Base-by-base conservation (phyloP, 2,329 filamentous ascomycete species). In the Drechslera avenae region DNA sequence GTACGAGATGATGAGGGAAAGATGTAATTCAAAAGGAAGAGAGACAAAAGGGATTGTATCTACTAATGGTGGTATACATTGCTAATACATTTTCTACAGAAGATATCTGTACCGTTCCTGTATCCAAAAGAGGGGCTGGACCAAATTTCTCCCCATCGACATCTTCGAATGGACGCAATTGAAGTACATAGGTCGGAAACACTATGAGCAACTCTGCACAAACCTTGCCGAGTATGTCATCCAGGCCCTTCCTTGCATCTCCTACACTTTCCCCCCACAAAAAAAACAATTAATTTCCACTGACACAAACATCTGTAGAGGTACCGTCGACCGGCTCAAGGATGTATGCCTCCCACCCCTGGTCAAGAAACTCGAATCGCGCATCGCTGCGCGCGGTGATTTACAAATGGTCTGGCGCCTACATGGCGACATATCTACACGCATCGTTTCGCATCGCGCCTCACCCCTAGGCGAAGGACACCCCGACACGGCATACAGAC, bases 191-290 rank as follows among this genome's bases (percentile, higher is more conserved):
- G 86, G 85, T 26, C 79, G 82, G 61, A 78, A 76, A 16, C 75
- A 88, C 63, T 86, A 90, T 70, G 74, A 76, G 44, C 74, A 82
- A 57, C 83, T 89, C 78, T 83, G 85, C 60, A 78, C 79, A 50
- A 82, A 82, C 4, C 81, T 88, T 41, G 86, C 87, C 19, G 51
- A 34, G 61, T 65, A 50, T 14, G 56, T 58, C 9, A 2, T 19
- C 9, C 19, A n/a, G 17, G n/a, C 28, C 3, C 18, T 14, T n/a
- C n/a, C n/a, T n/a, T n/a, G n/a, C n/a, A n/a, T n/a, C n/a, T n/a
- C n/a, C n/a, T n/a, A n/a, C n/a, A n/a, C n/a, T n/a, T n/a, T n/a
- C 28, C 10, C 31, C 16, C 12, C 31, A 31, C 13, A 30, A 33
- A 40, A 23, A 18, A 2, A 47, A 5, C n/a, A n/a, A n/a, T n/a